phyloP scores from a whole-genome alignment of 768 basidiomycete species.

The Termitomyces sp. region DNA sequence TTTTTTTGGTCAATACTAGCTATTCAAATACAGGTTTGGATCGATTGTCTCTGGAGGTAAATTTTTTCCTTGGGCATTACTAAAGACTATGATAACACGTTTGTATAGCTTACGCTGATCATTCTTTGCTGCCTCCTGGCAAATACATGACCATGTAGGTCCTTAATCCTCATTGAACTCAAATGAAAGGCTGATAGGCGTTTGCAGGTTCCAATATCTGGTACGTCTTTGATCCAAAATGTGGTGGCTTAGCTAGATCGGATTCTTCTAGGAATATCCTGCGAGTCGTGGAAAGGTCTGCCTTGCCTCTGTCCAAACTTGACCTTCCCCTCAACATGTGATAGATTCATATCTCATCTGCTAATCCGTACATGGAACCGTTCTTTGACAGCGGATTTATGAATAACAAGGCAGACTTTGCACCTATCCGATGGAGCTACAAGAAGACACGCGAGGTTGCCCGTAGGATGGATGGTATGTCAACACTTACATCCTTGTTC shows the following conservation, averaged over 20 bases:
- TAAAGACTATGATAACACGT: neutral
- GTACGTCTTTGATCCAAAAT: slow-evolving; percentile 18
- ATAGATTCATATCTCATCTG: slow-evolving; percentile 57
- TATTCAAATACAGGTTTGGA: slow-evolving; percentile 39
- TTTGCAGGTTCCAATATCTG: slow-evolving; percentile 57
- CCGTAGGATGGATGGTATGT: slow-evolving; percentile 61
- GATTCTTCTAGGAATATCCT: slow-evolving; percentile 52
- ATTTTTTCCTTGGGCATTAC: too few relatives aligned
- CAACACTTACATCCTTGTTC: neutral
- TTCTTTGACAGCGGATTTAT: slow-evolving; percentile 74
- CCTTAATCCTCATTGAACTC: neutral
- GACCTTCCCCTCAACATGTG: neutral
- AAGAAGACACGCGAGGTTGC: slow-evolving; percentile 73
- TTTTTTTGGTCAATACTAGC: neutral
- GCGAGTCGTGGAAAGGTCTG: slow-evolving; percentile 66
- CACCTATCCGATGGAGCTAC: slow-evolving; percentile 73
- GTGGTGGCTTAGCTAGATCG: neutral
- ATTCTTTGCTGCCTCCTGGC: slow-evolving; percentile 63
- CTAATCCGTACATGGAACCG: slow-evolving; percentile 59
- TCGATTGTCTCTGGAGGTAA: slow-evolving; percentile 59
- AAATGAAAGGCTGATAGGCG: neutral
- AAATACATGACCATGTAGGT: slow-evolving; percentile 64
- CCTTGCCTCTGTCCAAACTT: neutral
- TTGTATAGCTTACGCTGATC: slow-evolving; percentile 59
- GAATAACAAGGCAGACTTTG: slow-evolving; percentile 75